Evolutionary conservation across 225 moss, liverwort and hornwort genomes (phyloP), one percentile per base, ranked within the genome.

Genomic region (Physcomitrium patens): DNA sequence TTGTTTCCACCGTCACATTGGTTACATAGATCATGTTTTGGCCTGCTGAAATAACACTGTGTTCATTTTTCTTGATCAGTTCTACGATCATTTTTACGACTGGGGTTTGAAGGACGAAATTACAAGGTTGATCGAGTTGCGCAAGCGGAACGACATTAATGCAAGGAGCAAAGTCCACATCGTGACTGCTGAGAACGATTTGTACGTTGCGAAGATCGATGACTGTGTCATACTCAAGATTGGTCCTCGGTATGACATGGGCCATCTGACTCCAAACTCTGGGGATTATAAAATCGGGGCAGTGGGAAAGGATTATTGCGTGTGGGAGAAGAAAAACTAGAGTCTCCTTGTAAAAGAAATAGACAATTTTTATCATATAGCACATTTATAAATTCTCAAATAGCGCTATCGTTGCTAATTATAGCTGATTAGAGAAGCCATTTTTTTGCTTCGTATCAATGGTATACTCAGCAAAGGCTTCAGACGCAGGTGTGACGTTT

Each of bases 81-180:
- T 76, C 65, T 89, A 87, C 67, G 86, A 86, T 59, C 95, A 96
- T 70, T 96, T 82, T 81, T 93, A 76, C 47, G 90, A 96, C 13
- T 96, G 95, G 95, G 91, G 93, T 7, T 47, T 93, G 66, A 90
- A 89, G 68, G 76, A 79, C 5, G 87, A 91, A 49, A 83, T 93
- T n/a, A 77, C 82, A 8, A 26, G 51, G 7, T 73, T 96, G 7
- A 73, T 96, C 13, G 14, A 63, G 19, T 60, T 91, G 11, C 82
- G 96, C 60, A 86, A 84, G 46, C 78, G 86, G 14, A 93, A 93
- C 23, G 88, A 89, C 67, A 81, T 96, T 49, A 78, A 82, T 23
- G 93, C 91, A 10, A 86, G 78, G 22, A 93, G 96, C 70, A 78
- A 74, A 2, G 79, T 90, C 16, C 1, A 92, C 22, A 96, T 96